A percentile compares a stretch with the other conserved stretches of the same genome.
Conservation (phyloP, 2,329 filamentous ascomycete species). For the Fusarium drepaniforme region DNA sequence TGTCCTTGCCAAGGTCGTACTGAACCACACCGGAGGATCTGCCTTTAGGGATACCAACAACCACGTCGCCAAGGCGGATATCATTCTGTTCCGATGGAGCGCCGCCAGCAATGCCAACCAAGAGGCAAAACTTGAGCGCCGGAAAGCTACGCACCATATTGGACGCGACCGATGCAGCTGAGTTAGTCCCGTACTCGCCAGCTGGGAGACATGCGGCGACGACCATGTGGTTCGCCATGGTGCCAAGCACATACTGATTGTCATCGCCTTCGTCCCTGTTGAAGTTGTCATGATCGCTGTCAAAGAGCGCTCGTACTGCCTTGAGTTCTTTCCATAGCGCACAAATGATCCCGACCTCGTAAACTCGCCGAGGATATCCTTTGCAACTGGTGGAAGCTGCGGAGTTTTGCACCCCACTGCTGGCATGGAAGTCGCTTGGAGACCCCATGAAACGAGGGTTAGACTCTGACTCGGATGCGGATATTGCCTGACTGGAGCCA, state of each 20-base stretch:
- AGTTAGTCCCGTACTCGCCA: not conserved
- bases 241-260: not conserved
- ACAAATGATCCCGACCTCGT: not conserved
- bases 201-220: not conserved
- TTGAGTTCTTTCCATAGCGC: not conserved
- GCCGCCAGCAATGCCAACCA: not conserved
- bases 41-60: not conserved
- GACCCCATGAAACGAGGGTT: not conserved
- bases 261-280: not conserved
- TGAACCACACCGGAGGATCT: not conserved
- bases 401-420: not conserved
- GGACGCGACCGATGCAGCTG: not conserved
- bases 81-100: not conserved
- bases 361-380: not conserved
- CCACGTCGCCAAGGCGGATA: not conserved
- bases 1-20: not conserved
- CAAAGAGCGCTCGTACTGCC: too few relatives aligned
- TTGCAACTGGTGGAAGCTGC: not conserved
- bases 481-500: not conserved
- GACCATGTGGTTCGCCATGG: not conserved
- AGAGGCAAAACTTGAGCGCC: not conserved
- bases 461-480: not conserved
- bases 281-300: too few relatives aligned
- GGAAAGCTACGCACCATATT: not conserved
- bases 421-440: not conserved